Conservation (phyloP, 768 basidiomycete species). For the Suillus americanus region DNA sequence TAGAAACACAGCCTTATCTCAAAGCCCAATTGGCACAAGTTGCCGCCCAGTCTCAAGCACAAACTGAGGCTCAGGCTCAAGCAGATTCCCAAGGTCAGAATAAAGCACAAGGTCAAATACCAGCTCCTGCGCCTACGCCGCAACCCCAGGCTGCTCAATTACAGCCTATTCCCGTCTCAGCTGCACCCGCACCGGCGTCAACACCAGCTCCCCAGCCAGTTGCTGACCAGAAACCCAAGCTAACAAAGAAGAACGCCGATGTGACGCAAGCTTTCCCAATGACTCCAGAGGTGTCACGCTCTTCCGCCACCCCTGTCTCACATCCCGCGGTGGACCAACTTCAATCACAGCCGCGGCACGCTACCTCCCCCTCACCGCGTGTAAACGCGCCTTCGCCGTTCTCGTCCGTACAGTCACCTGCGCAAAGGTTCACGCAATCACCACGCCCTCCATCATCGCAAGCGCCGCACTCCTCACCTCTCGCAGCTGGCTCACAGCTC, state of each 20-base stretch:
- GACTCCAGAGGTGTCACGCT: slow-evolving; percentile 29
- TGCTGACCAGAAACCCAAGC: slow-evolving; percentile 24
- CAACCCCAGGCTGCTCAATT: slow-evolving; percentile 34
- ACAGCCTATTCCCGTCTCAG: slow-evolving; percentile 37
- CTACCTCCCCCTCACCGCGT: slow-evolving; percentile 28
- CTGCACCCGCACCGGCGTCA: slow-evolving; percentile 29
- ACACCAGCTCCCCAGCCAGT: slow-evolving; percentile 30
- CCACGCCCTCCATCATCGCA: slow-evolving; percentile 34
- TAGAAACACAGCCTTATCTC: slow-evolving; percentile 1
- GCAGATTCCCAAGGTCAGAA: slow-evolving; percentile 26
- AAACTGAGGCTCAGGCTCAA: slow-evolving; percentile 23
- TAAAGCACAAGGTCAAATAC: slow-evolving; percentile 31
- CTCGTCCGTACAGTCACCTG: slow-evolving; percentile 24
- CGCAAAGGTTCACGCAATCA: slow-evolving; percentile 35
- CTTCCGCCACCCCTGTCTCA: slow-evolving; percentile 31
- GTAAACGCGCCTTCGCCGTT: slow-evolving; percentile 29
- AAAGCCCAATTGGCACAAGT: slow-evolving; percentile 4
- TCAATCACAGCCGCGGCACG: slow-evolving; percentile 19
- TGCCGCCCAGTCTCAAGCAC: slow-evolving; percentile 16
- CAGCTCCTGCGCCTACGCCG: slow-evolving; percentile 25
- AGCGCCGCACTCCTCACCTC: slow-evolving; percentile 31
- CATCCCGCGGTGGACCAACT: slow-evolving; percentile 35
- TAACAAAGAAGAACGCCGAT: slow-evolving; percentile 30
- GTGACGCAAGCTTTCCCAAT: slow-evolving; percentile 20
- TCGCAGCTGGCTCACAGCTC: slow-evolving; percentile 27